These are phyloP conservation scores for Aphanomyces euteiches DNA, from an alignment of 352 stramenopile genomes.

Conservation along the genomic window DNA sequence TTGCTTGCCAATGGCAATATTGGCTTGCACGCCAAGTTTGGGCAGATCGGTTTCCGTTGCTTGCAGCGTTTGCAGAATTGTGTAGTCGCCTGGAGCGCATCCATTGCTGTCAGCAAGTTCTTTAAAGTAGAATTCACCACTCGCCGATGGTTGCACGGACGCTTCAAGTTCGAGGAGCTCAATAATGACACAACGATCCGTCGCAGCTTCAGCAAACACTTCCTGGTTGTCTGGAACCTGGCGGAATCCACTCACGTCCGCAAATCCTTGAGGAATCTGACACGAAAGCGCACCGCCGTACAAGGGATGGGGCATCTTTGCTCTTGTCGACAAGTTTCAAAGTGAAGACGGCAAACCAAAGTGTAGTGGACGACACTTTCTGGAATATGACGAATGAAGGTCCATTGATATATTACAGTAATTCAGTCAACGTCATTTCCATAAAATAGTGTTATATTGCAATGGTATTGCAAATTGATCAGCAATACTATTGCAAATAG, in stretches of 20 bases:
- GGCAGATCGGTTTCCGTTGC: slow-evolving; percentile 36
- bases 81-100: slow-evolving; percentile 53
- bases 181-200: slow-evolving; percentile 78
- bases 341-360: too few species aligned
- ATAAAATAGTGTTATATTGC: too few species aligned
- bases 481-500: too few species aligned
- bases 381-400: too few species aligned
- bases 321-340: too few species aligned
- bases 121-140: slow-evolving; percentile 76
- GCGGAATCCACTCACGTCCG: slow-evolving; percentile 75
- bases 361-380: too few species aligned
- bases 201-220: slow-evolving; percentile 76
- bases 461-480: too few species aligned
- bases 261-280: slow-evolving; percentile 64
- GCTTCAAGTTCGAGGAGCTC: slow-evolving; percentile 73
- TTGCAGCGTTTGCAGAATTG: slow-evolving; percentile 47
- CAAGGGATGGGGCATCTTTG: slow-evolving; percentile 31
- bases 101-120: slow-evolving; percentile 79
- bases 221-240: slow-evolving; percentile 87
- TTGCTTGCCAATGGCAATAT: slow-evolving; percentile 71
- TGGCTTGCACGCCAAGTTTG: slow-evolving; percentile 38
- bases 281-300: slow-evolving; percentile 76
- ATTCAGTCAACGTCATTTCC: too few species aligned
- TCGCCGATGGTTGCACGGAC: slow-evolving; percentile 43
- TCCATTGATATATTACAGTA: too few species aligned